A percentile compares a stretch with the other conserved stretches of the same genome.
Conservation (phyloP, 345 rosid species). For the Iberis pinnata region DNA sequence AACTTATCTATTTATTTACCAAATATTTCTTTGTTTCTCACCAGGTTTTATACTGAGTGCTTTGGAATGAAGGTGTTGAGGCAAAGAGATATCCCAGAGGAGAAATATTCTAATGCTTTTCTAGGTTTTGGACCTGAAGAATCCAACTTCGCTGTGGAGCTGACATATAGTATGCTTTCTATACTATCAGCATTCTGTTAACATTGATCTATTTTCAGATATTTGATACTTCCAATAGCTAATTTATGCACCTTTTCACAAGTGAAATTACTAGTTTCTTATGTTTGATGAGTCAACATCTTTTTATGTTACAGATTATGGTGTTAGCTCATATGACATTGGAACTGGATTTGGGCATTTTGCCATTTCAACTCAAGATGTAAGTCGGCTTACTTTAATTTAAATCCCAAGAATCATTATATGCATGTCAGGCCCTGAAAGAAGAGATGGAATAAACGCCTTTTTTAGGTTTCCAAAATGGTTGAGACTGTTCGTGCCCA, state of each 20-base stretch:
- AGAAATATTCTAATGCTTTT: slow-evolving; percentile 90
- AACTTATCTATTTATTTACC: not conserved
- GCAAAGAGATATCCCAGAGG: slow-evolving; percentile 82
- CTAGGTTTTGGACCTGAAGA: slow-evolving; percentile 84
- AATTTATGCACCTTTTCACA: not conserved
- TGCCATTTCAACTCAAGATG: slow-evolving; percentile 83
- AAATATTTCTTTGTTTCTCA: not conserved
- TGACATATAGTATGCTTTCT: slow-evolving; percentile 65
- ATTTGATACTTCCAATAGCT: not conserved
- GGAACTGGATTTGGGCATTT: slow-evolving; percentile 97
- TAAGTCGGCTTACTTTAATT: slow-evolving; percentile 23
- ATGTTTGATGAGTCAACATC: slow-evolving; percentile 2
- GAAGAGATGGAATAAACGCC: not conserved
- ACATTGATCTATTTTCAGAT: not conserved
- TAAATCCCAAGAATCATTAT: not conserved
- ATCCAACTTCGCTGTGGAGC: slow-evolving; percentile 72
- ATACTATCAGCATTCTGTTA: slow-evolving; percentile 4
- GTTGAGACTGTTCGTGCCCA: slow-evolving; percentile 65
- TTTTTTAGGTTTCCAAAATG: slow-evolving; percentile 61
- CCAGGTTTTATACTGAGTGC: slow-evolving; percentile 82
- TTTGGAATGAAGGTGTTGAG: slow-evolving; percentile 90
- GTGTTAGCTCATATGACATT: slow-evolving; percentile 77
- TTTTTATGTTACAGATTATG: slow-evolving; percentile 52
- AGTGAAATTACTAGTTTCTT: not conserved
- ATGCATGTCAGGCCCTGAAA: slow-evolving; percentile 1